Evolutionary conservation across 2,329 filamentous ascomycete genomes (phyloP), one percentile per base, ranked within the genome.

Genomic region (Aspergillus brasiliensis): DNA sequence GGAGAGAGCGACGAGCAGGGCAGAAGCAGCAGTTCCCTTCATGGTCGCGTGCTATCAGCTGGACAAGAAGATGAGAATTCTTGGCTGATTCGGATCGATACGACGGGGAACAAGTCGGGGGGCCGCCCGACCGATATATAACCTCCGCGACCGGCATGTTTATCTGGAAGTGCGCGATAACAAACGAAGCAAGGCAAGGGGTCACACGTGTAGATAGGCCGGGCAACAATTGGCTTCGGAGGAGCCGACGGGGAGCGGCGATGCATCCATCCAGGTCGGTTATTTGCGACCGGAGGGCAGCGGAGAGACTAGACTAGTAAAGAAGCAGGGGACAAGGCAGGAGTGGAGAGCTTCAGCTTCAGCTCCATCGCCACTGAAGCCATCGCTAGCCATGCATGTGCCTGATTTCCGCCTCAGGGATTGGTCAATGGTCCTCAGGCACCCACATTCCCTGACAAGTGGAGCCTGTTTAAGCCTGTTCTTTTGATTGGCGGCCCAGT

Each of bases 1-100:
- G 15, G 67, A 59, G 40, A 70, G 61, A 3, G 70, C 64, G 19
- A 60, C 67, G 37, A 69, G 55, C 58, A 71, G 48, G 13, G 62
- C 60, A 19, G 62, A 64, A n/a, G 62, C 64, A 53, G 65, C 59
- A 28, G 61, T 61, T 42, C 61, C 57, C 64, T 67, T 67, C 65
- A 69, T 69, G 51, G 47, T 65, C 57, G 51, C 34, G n/a, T 59
- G 51, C 28, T 10, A 19, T 11, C 13, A 7, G 21, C 10, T 15
- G 40, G 25, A 42, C 27, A n/a, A 17, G n/a, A 15, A 11, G 34
- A 23, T 19, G n/a, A 42, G 10, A 10, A 15, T 31, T 8, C 15
- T 28, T 34, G 52, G 28, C 17, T 19, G 40, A 46, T 13, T 21
- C 27, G 21, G 47, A 42, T 44, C 25, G 21, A 19, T 28, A 34